phyloP scores from a whole-genome alignment of 164 flowering plant genomes.

The Stephania cephalantha region DNA sequence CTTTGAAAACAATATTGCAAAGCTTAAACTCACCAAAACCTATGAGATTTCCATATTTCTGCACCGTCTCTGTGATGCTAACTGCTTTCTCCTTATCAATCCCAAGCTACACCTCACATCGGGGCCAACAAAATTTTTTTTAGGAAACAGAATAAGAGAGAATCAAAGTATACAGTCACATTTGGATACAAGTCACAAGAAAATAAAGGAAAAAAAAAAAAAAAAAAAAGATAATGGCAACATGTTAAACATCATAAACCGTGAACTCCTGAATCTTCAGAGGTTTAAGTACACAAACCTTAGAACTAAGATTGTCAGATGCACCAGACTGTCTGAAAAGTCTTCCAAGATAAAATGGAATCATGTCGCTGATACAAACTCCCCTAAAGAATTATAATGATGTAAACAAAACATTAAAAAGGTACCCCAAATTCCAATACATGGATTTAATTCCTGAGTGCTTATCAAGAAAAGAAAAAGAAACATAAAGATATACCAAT shows the following conservation, averaged over 20 bases:
- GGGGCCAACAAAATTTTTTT: background rate
- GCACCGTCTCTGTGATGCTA: constrained; percentile 42
- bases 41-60: constrained; percentile 66
- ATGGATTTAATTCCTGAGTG: background rate
- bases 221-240: background rate
- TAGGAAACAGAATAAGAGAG: background rate
- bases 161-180: background rate
- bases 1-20: background rate
- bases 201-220: background rate
- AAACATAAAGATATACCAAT: constrained; percentile 46
- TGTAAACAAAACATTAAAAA: constrained; percentile 12
- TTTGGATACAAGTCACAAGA: background rate
- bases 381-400: constrained; percentile 42
- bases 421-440: background rate
- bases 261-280: background rate
- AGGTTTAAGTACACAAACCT: constrained; percentile 37
- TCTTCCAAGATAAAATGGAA: constrained; percentile 84
- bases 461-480: background rate
- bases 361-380: constrained; percentile 79
- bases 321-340: constrained; percentile 58
- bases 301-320: constrained; percentile 62
- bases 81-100: constrained; percentile 60
- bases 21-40: constrained; percentile 61
- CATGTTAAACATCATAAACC: background rate
- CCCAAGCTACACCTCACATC: constrained; percentile 49